A percentile compares a stretch with the other conserved stretches of the same genome.
phyloP scores from a whole-genome alignment of 225 moss, liverwort and hornwort species.

The Marchantia paleacea region DNA sequence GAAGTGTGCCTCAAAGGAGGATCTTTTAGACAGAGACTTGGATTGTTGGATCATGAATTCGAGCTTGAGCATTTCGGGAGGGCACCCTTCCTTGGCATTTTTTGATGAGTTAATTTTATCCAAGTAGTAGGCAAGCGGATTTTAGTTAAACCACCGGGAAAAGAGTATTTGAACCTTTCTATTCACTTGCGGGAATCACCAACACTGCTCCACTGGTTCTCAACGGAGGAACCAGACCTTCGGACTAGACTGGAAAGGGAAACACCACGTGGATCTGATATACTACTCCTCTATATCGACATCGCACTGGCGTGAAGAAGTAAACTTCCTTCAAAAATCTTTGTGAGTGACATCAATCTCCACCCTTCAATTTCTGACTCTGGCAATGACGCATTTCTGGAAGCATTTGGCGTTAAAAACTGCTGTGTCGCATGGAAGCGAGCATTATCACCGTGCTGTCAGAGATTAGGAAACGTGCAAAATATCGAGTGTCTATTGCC shows the following conservation, averaged over 20 bases:
- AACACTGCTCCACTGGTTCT: conserved; percentile 1
- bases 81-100: conserved; percentile 22
- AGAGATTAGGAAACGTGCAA: neutral
- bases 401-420: no score
- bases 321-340: neutral
- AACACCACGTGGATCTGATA: neutral
- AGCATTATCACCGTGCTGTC: neutral
- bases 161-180: neutral
- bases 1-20: conserved; percentile 6
- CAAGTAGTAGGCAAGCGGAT: conserved; percentile 27
- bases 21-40: conserved; percentile 6
- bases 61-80: conserved; percentile 1
- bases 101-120: conserved; percentile 29
- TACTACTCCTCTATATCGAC: neutral
- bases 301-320: neutral
- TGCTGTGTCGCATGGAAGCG: no score
- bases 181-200: conserved; percentile 4
- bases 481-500: neutral
- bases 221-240: conserved; percentile 4
- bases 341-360: neutral
- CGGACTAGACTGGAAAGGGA: neutral
- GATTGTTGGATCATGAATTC: conserved; percentile 11
- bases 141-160: conserved; percentile 20
- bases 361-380: neutral
- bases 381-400: no score